Conservation (phyloP, 2,329 filamentous ascomycete genomes). For the Penicillium verrucosum region DNA sequence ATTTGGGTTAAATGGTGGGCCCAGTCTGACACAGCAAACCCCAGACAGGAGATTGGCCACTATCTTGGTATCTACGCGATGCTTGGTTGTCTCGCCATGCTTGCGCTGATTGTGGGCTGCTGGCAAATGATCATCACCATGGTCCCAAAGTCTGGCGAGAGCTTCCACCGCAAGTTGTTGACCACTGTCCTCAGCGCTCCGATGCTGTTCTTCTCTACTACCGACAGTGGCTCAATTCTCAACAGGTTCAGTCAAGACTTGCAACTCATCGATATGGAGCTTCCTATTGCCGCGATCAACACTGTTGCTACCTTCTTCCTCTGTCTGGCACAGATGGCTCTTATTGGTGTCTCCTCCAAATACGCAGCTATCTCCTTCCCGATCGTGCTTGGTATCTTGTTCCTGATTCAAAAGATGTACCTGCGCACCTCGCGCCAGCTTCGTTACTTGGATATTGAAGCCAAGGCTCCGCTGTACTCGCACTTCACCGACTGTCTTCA, state of each 20-base stretch:
- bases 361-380: conserved; percentile 53
- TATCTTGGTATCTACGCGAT: conserved; percentile 42
- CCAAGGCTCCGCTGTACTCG: conserved; percentile 58
- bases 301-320: conserved; percentile 35
- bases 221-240: conserved; percentile 41
- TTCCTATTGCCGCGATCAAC: conserved; percentile 42
- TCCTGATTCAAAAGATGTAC: conserved; percentile 56
- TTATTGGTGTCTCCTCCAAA: conserved; percentile 49
- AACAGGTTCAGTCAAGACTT: conserved; percentile 48
- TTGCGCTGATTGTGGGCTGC: conserved; percentile 36
- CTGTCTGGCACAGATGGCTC: conserved; percentile 46
- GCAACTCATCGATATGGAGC: conserved; percentile 44
- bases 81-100: conserved; percentile 38
- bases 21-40: conserved; percentile 34
- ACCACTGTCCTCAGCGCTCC: conserved; percentile 47
- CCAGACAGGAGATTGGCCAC: conserved; percentile 34
- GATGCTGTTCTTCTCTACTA: conserved; percentile 44
- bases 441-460: conserved; percentile 59
- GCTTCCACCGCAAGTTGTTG: conserved; percentile 49
- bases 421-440: conserved; percentile 60
- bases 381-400: conserved; percentile 47
- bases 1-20: conserved; percentile 47
- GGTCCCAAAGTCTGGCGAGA: conserved; percentile 52
- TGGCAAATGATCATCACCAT: conserved; percentile 53
- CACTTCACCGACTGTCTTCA: conserved; percentile 57